A percentile compares a stretch with the other conserved stretches of the same genome.
These are phyloP conservation scores for Canariomyces notabilis DNA, from an alignment of 2,329 filamentous ascomycete species.

Conservation along the genomic window DNA sequence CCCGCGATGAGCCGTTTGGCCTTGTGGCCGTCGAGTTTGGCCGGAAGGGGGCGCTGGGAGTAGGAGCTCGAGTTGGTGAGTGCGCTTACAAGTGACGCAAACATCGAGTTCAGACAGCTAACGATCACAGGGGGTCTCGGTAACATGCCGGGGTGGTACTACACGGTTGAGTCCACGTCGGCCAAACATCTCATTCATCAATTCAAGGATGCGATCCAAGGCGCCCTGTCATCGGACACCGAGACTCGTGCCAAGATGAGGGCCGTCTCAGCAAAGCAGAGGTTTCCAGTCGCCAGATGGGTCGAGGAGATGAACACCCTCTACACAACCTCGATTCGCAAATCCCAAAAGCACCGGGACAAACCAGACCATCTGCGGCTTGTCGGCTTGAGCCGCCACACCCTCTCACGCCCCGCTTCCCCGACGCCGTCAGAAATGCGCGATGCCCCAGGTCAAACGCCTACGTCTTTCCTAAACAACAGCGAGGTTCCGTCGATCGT, in stretches of 20 bases:
- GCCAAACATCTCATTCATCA: slow-evolving; percentile 59
- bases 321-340: slow-evolving; percentile 53
- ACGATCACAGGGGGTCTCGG: slow-evolving; percentile 48
- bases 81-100: neutral
- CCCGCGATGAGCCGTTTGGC: slow-evolving; percentile 63
- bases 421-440: slow-evolving; percentile 12
- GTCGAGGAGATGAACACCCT: slow-evolving; percentile 58
- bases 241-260: slow-evolving; percentile 57
- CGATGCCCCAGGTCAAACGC: slow-evolving; percentile 5
- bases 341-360: slow-evolving; percentile 32
- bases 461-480: slow-evolving; percentile 9
- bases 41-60: slow-evolving; percentile 60
- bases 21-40: slow-evolving; percentile 65
- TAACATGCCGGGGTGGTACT: slow-evolving; percentile 67
- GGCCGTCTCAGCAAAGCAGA: slow-evolving; percentile 57
- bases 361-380: slow-evolving; percentile 15
- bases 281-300: slow-evolving; percentile 65
- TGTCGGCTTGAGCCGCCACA: slow-evolving; percentile 4
- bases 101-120: neutral
- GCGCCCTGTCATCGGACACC: slow-evolving; percentile 51
- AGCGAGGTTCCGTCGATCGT: too few species aligned
- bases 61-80: slow-evolving; percentile 54
- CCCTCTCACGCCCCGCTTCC: slow-evolving; percentile 8
- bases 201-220: slow-evolving; percentile 58
- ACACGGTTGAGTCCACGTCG: slow-evolving; percentile 59